These are phyloP conservation scores for Brassica balearica DNA, from an alignment of 441 rosid species.

Conservation along the genomic window DNA sequence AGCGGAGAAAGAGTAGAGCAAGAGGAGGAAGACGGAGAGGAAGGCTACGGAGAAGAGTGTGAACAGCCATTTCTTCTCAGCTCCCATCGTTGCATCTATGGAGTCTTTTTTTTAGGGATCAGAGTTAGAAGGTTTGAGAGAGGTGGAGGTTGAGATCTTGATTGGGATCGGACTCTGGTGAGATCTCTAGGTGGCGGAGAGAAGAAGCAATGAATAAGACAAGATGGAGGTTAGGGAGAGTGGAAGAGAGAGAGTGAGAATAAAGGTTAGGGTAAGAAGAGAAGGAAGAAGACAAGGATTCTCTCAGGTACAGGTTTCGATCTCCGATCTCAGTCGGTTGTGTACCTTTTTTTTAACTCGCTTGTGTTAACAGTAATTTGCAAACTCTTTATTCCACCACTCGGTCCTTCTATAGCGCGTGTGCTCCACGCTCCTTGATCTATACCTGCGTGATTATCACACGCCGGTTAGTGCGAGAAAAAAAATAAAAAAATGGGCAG, in stretches of 20 bases:
- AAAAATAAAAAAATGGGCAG: constrained; percentile 8
- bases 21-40: constrained; percentile 13
- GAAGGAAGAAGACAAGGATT: not conserved
- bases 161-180: not conserved
- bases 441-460: not conserved
- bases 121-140: not conserved
- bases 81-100: constrained; percentile 14
- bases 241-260: not conserved
- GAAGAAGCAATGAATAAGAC: constrained; percentile 4
- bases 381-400: not conserved
- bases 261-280: not conserved
- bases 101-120: not conserved
- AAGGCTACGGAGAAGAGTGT: not conserved
- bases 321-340: not conserved
- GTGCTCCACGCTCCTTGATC: not conserved
- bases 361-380: constrained; percentile 13
- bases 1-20: not conserved
- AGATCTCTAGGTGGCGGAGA: not conserved
- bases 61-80: constrained; percentile 16
- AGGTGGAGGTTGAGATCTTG: not conserved
- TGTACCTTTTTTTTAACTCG: not conserved
- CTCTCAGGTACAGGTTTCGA: constrained; percentile 3
- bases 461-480: not conserved
- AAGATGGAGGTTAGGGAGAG: not conserved
- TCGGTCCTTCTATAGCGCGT: constrained; percentile 2